Conservation (phyloP, 208 protist species). For the Trypanosoma grayi region DNA sequence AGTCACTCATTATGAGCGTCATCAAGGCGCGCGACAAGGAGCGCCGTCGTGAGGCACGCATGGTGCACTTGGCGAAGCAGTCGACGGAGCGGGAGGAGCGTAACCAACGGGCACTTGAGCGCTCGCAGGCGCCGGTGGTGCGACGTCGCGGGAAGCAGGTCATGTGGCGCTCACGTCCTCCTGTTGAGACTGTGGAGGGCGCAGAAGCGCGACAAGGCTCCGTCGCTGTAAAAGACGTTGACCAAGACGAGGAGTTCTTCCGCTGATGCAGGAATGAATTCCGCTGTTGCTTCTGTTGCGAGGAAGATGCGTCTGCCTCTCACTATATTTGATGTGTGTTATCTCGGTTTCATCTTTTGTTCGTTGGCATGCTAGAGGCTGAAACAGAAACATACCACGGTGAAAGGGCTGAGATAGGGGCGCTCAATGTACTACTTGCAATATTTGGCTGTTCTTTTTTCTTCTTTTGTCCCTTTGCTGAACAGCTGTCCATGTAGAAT, state of each 20-base stretch:
- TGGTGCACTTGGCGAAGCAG: constrained; percentile 75
- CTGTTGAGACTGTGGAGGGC: constrained; percentile 30
- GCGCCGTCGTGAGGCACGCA: constrained; percentile 65
- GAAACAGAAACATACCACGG: neutral
- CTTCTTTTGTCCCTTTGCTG: neutral
- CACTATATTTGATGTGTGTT: neutral
- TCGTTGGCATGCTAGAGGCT: neutral
- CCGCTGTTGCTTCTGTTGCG: neutral
- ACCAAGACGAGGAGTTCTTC: constrained; percentile 34
- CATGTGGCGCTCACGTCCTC: constrained; percentile 71
- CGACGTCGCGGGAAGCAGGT: constrained; percentile 75
- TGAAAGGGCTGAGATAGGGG: neutral
- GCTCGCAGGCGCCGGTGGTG: constrained; percentile 79
- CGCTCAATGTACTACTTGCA: neutral
- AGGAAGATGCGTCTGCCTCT: neutral
- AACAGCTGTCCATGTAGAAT: too few relatives aligned
- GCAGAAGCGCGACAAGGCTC: constrained; percentile 30
- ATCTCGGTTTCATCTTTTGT: neutral
- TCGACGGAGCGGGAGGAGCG: constrained; percentile 74
- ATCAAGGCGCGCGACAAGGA: constrained; percentile 89
- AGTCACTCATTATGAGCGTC: constrained; percentile 58
- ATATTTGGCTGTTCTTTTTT: constrained; percentile 1
- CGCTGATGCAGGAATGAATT: constrained; percentile 12
- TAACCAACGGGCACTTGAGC: constrained; percentile 63
- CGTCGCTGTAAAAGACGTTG: constrained; percentile 28